Evolutionary conservation across 768 basidiomycete genomes (phyloP), one percentile per base, ranked within the genome.

Genomic region (Heimioporus sp.): DNA sequence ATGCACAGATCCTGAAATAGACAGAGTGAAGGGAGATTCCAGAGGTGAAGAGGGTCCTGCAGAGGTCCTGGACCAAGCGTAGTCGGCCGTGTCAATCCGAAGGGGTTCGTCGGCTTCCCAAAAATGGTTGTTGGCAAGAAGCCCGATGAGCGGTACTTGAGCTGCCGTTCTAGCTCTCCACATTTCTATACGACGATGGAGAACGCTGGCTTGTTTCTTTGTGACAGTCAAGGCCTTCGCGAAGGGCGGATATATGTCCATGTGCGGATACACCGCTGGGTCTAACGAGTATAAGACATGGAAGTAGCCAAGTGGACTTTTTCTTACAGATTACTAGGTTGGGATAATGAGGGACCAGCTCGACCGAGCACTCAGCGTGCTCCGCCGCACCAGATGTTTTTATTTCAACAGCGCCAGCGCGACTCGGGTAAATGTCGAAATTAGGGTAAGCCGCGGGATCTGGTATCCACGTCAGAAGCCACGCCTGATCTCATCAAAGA

Each of bases 51-150:
- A 70, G 19, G 87, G 88, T n/a, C 88, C 87, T 3, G 68, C 66
- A 8, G 87, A 88, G 9, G 85, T 83, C 21, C 81, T 74, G 10
- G 86, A 87, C 83, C 86, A 90, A 10, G 76, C 62, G 60, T 78
- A 90, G 56, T 89, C 87, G 39, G 81, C 81, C 28, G 85, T 66
- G 55, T 85, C 77, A 48, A 86, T 68, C 52, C 77, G 77, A 12
- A 74, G 70, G 20, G 70, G 69, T n/a, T 62, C 62, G 13, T 62
- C 58, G 2, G 51, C 67, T 24, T 63, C 61, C 55, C 62, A 58
- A 19, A 32, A 15, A 30, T 56, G 60, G 43, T 61, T 55, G 38
- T 58, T 61, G 13, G 54, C 40, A n/a, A 55, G 30, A 6, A 58
- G 51, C 44, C 51, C 54, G 35, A 50, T 53, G 46, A 63, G 48